These are phyloP conservation scores for Erythrophleum ivorense DNA, from an alignment of 331 rosid species.

Conservation along the genomic window DNA sequence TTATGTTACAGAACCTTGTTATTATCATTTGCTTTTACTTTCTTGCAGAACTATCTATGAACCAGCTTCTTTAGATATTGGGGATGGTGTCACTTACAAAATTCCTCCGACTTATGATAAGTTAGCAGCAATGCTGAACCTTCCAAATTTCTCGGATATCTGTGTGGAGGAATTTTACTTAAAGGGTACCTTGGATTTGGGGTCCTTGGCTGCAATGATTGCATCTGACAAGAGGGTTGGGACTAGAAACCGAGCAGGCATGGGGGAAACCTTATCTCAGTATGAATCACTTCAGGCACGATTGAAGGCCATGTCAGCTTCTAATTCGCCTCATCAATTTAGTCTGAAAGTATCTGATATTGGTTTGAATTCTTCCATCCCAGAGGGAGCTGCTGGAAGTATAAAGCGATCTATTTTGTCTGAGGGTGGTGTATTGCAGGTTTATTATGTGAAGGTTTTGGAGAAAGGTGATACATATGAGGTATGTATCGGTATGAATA, in stretches of 20 bases:
- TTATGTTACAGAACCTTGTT: background rate
- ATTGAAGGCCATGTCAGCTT: conserved; percentile 62
- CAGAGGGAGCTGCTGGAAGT: conserved; percentile 98
- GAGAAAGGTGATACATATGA: conserved; percentile 99
- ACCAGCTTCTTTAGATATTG: conserved; percentile 87
- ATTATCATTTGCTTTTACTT: conserved; percentile 27
- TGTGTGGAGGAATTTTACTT: conserved; percentile 86
- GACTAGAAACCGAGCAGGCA: conserved; percentile 67
- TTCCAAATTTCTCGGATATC: conserved; percentile 88
- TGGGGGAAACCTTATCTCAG: conserved; percentile 82
- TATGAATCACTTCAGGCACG: conserved; percentile 91
- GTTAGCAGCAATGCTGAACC: conserved; percentile 63
- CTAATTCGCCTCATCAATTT: conserved; percentile 72
- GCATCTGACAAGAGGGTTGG: conserved; percentile 73
- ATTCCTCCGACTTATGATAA: conserved; percentile 93
- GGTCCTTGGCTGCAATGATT: conserved; percentile 93
- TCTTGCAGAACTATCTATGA: conserved; percentile 74
- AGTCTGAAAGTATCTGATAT: conserved; percentile 75
- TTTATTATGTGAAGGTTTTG: conserved; percentile 95
- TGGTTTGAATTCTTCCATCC: conserved; percentile 79
- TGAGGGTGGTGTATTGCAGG: conserved; percentile 92
- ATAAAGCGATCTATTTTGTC: conserved; percentile 90
- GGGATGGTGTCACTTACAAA: conserved; percentile 82
- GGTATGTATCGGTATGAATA: conserved; percentile 53
- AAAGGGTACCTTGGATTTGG: conserved; percentile 94